Percentiles rank a stretch among this genome's conserved stretches.
Conservation (phyloP, 1,284 basidiomycete genomes). For the Austroboletus novae-zelandiae region DNA sequence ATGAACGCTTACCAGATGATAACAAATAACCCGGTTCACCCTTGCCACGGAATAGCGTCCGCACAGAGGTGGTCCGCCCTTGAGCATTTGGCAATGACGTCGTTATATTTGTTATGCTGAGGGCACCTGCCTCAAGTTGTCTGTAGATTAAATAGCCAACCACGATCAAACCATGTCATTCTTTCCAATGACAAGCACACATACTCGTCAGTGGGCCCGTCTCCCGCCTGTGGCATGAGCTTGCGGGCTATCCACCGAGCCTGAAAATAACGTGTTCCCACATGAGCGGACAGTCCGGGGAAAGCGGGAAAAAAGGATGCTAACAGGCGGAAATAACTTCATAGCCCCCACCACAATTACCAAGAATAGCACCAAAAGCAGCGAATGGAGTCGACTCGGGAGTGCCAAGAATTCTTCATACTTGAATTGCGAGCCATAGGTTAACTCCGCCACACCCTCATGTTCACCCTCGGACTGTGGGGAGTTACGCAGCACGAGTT, state of each 20-base stretch:
- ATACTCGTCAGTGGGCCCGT: slow-evolving; percentile 63
- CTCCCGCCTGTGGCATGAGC: slow-evolving; percentile 51
- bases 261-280: slow-evolving; percentile 33
- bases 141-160: slow-evolving; percentile 35
- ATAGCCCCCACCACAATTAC: slow-evolving; percentile 16
- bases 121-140: slow-evolving; percentile 52
- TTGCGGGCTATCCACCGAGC: slow-evolving; percentile 46
- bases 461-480: slow-evolving; percentile 6
- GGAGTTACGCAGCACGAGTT: slow-evolving; percentile 12
- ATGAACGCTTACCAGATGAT: slow-evolving; percentile 53
- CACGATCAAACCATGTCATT: slow-evolving; percentile 3
- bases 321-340: slow-evolving; percentile 24
- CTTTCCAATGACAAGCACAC: slow-evolving; percentile 10
- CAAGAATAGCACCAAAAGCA: slow-evolving; percentile 31
- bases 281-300: not conserved
- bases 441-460: slow-evolving; percentile 17
- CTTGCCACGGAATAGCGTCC: slow-evolving; percentile 56
- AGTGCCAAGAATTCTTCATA: slow-evolving; percentile 71
- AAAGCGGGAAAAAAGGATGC: slow-evolving; percentile 1
- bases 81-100: slow-evolving; percentile 40
- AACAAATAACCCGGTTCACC: slow-evolving; percentile 82
- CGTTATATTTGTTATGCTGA: slow-evolving; percentile 59
- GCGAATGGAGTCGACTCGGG: slow-evolving; percentile 41
- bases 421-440: slow-evolving; percentile 65
- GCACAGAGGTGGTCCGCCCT: slow-evolving; percentile 51